A percentile compares a stretch with the other conserved stretches of the same genome.
These are phyloP conservation scores for Infundibulicybe gibba DNA, from an alignment of 768 basidiomycete species.

Conservation along the genomic window DNA sequence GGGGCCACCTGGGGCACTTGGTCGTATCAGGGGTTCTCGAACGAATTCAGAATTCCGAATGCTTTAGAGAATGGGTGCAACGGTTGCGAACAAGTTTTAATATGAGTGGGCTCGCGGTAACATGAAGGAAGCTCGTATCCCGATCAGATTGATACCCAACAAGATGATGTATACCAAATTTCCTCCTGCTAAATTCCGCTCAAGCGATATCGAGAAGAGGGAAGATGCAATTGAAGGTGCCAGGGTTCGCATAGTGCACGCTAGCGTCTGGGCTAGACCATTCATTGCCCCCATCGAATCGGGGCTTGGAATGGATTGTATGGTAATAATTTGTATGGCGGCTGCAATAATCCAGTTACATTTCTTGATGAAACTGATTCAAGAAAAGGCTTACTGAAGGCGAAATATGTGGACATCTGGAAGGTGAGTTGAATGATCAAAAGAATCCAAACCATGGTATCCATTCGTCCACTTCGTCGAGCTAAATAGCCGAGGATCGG, in stretches of 20 bases:
- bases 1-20: too few species aligned
- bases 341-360: not conserved
- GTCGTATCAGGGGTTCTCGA: too few species aligned
- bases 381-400: constrained; percentile 27
- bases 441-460: constrained; percentile 24
- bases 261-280: constrained; percentile 6
- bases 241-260: not conserved
- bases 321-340: not conserved
- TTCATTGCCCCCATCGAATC: constrained; percentile 2
- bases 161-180: constrained; percentile 28
- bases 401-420: constrained; percentile 21
- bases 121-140: not conserved
- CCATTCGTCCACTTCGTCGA: constrained; percentile 25
- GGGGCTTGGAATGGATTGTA: not conserved
- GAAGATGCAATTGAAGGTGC: constrained; percentile 30
- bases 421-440: constrained; percentile 28
- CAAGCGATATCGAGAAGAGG: constrained; percentile 35
- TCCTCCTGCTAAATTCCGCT: constrained; percentile 33
- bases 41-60: too few species aligned
- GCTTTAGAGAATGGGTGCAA: too few species aligned
- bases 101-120: too few species aligned
- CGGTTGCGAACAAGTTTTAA: too few species aligned
- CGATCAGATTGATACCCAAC: constrained; percentile 5
- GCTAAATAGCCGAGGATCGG: constrained; percentile 32
- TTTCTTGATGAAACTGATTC: not conserved